Base-by-base conservation (phyloP, 352 stramenopile genomes). In the Pythium aristosporum region DNA sequence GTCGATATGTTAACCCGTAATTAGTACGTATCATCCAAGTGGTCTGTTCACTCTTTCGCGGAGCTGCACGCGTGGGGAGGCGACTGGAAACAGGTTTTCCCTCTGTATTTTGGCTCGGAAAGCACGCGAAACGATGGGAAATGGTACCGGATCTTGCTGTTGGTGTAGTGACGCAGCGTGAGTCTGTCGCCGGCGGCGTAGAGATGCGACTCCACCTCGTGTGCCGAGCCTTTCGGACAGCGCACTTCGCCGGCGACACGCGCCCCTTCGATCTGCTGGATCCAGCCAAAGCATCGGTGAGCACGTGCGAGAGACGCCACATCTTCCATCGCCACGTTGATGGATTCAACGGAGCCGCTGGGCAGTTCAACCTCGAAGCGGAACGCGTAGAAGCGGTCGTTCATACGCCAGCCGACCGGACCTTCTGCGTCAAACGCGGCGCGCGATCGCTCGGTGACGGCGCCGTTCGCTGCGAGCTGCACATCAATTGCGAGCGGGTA, bases 121-220 rank as follows among this genome's bases (percentile, higher is more conserved):
- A 75, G 68, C 58, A 72, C 64, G 55, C 68, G 68, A 39, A 75
- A 75, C 25, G 8, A 37, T 7, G 68, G 41, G 20, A 75, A 75
- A 41, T 75, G 68, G 56, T 67, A 72, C 3, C 68, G 68, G 56
- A 75, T 75, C 64, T 72, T 75, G 58, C 21, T 57, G 30, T 55
- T 67, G 20, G 53, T 23, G 53, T 72, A 72, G 44, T 32, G 12
- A 10, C 47, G 25, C 1, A 58, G 11, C 20, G 16, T 21, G 5
- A 63, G 36, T 28, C 21, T 1, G 1, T 21, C 18, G 23, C 41
- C 23, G 25, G 18, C 7, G 5, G 12, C 42, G 12, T 41, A 47
- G 21, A 71, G 41, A 51, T 57, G 52, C 25, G 39, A 2, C 7
- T 61, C 30, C n/a, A 67, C 6, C 16, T 20, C 21, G 1, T 21